These are phyloP conservation scores for Penicillium glabrum DNA, from an alignment of 2,329 filamentous ascomycete species.

Conservation along the genomic window DNA sequence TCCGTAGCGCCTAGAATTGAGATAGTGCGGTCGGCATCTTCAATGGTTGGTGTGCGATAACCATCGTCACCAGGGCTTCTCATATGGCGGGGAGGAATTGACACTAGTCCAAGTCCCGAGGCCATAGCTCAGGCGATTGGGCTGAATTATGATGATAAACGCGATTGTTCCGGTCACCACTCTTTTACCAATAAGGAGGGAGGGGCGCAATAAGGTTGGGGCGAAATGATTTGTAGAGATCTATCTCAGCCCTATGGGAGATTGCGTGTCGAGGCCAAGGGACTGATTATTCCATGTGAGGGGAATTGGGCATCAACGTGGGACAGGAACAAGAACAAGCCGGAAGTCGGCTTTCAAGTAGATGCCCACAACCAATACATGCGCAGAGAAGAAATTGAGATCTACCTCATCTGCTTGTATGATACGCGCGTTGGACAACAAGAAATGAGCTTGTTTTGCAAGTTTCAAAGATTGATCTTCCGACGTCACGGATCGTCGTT, in stretches of 20 bases:
- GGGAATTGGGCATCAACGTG: neutral
- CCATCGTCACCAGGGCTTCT: slow-evolving; percentile 43
- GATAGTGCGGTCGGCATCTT: slow-evolving; percentile 38
- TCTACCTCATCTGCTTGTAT: neutral
- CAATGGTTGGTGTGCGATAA: slow-evolving; percentile 46
- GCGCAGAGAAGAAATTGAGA: neutral
- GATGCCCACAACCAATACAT: neutral
- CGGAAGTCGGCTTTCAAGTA: neutral
- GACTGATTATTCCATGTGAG: neutral
- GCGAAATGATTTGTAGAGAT: neutral
- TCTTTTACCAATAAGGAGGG: neutral
- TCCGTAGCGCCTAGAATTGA: slow-evolving; percentile 12
- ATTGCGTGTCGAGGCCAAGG: neutral
- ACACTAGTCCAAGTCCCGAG: slow-evolving; percentile 6
- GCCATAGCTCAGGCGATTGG: slow-evolving; percentile 14
- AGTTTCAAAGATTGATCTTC: neutral
- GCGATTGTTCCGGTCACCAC: neutral
- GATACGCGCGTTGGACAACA: neutral
- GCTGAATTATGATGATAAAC: neutral
- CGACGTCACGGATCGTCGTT: neutral
- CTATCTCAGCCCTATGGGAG: neutral
- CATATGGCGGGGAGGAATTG: slow-evolving; percentile 33
- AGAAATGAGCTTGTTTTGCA: neutral
- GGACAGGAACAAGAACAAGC: neutral
- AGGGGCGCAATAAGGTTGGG: neutral